A percentile compares a stretch with the other conserved stretches of the same genome.
Conservation (phyloP, 176 grass and related monocot genomes). For the Leersia perrieri region DNA sequence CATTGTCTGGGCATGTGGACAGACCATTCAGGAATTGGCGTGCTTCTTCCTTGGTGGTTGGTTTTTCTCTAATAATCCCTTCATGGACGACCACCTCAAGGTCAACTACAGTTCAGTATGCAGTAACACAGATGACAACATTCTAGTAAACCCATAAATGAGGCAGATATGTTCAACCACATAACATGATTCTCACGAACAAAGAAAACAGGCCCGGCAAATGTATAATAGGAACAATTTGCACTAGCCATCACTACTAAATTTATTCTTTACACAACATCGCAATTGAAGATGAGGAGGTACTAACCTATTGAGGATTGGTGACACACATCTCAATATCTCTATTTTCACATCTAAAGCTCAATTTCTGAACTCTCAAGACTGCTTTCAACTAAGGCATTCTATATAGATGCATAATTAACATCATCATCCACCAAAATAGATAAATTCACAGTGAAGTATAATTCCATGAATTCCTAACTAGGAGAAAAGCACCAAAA, state of each 20-base stretch:
- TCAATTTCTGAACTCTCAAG: background rate
- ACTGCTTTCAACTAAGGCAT: background rate
- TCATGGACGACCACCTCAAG: slow-evolving; percentile 96
- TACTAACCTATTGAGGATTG: background rate
- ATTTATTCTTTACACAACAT: background rate
- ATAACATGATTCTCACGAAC: background rate
- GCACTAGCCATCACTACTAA: background rate
- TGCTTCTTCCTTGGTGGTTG: slow-evolving; percentile 89
- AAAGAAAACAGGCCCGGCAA: background rate
- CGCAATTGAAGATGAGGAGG: background rate
- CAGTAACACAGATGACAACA: slow-evolving; percentile 33
- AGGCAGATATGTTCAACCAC: slow-evolving; percentile 4
- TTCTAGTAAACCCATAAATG: slow-evolving; percentile 1
- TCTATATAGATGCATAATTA: background rate
- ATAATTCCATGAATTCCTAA: background rate
- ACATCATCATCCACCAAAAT: background rate
- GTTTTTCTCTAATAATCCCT: slow-evolving; percentile 97
- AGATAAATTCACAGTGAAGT: background rate
- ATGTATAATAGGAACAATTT: slow-evolving; percentile 9
- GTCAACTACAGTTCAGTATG: slow-evolving; percentile 64
- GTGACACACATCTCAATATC: background rate
- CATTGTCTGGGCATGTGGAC: background rate
- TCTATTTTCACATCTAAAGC: background rate
- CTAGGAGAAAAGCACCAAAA: slow-evolving; percentile 11
- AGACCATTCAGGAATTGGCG: slow-evolving; percentile 90